Evolutionary conservation across 208 protist genomes (phyloP).

Genomic region (Blechomonas ayalai): DNA sequence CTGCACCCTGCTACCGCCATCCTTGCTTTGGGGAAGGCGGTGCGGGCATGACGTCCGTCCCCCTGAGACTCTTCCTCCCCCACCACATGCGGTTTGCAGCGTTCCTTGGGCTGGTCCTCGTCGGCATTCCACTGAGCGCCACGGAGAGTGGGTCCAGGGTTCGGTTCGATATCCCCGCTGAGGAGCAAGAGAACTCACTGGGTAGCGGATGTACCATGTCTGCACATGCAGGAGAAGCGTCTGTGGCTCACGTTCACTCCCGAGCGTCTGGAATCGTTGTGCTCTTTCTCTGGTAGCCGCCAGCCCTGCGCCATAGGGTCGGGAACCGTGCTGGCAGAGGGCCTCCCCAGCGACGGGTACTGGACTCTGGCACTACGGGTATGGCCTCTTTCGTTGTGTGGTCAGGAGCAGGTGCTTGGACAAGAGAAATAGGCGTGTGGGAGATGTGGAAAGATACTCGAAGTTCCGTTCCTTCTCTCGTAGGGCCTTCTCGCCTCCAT

Average conservation of each 20-base stretch:
- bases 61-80: too few species aligned
- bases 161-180: conserved; percentile 1
- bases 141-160: conserved; percentile 1
- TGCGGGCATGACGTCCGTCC: too few species aligned
- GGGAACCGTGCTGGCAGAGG: conserved; percentile 3
- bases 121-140: conserved; percentile 6
- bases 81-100: too few species aligned
- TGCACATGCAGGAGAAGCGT: conserved; percentile 8
- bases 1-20: too few species aligned
- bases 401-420: too few species aligned
- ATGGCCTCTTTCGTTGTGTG: too few species aligned
- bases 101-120: too few species aligned
- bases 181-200: not conserved
- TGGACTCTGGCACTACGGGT: conserved; percentile 5
- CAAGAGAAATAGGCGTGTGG: too few species aligned
- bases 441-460: too few species aligned
- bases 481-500: too few species aligned
- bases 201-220: not conserved
- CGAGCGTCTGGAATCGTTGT: conserved; percentile 3
- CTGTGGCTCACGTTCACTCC: not conserved
- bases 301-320: not conserved
- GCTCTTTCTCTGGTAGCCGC: conserved; percentile 9
- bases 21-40: too few species aligned
- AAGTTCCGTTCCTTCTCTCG: too few species aligned
- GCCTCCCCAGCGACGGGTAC: conserved; percentile 7